Percentiles rank a stretch among this genome's conserved stretches.
Conservation (phyloP, 345 rosid genomes). For the Hibiscus syriacus region DNA sequence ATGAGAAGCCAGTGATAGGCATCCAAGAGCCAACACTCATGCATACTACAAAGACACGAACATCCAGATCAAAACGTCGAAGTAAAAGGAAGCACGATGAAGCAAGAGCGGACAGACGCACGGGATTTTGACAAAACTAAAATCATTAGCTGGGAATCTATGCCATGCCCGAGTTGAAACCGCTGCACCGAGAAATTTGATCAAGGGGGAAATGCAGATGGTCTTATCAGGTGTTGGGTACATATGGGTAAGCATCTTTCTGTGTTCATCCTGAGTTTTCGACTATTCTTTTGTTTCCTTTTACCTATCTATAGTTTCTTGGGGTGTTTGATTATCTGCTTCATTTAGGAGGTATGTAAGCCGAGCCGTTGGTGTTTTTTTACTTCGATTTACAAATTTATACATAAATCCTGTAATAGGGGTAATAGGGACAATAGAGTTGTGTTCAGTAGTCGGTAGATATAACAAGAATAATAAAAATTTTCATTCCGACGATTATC, state of each 20-base stretch:
- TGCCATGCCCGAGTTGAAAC: slow-evolving; percentile 14
- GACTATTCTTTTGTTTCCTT: no score
- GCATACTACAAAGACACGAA: slow-evolving; percentile 48
- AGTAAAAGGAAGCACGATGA: slow-evolving; percentile 69
- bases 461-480: no score
- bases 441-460: no score
- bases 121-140: slow-evolving; percentile 36
- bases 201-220: slow-evolving; percentile 10
- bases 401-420: slow-evolving; percentile 35
- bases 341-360: slow-evolving; percentile 11
- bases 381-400: slow-evolving; percentile 16
- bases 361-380: slow-evolving; percentile 18
- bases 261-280: slow-evolving; percentile 9
- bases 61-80: slow-evolving; percentile 54
- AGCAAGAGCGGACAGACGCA: slow-evolving; percentile 43
- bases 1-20: slow-evolving; percentile 25
- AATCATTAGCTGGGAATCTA: slow-evolving; percentile 6
- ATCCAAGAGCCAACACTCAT: slow-evolving; percentile 39
- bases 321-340: slow-evolving; percentile 26
- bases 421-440: no score
- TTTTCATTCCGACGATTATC: no score
- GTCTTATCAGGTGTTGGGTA: slow-evolving; percentile 11
- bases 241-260: slow-evolving; percentile 16
- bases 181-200: slow-evolving; percentile 8
- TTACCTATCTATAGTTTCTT: not conserved